Evolutionary conservation across 192 early-diverging fungal genomes (phyloP), one percentile per base, ranked within the genome.

Genomic region (Funneliformis mosseae): DNA sequence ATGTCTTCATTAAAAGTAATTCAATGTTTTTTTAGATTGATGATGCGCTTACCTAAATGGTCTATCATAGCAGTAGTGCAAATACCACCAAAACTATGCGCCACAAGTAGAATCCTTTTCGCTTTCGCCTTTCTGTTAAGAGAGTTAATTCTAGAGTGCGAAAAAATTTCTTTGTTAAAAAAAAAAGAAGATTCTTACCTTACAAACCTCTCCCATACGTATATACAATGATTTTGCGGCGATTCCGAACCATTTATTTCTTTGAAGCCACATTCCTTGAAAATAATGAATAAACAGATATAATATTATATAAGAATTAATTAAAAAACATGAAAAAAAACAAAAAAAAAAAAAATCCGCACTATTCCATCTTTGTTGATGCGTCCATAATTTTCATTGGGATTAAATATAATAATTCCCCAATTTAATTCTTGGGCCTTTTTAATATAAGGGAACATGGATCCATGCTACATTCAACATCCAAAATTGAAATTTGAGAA

Each of bases 201-300:
- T 63, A 83, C 63, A 50, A 83, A 83, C 11, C 76, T 60, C 27
- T 83, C 43, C 83, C 83, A 83, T 5, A 83, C 79, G 45, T 83
- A 83, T n/a, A 76, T 28, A 60, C 70, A 64, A 38, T 83, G 83
- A 14, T 63, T n/a, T 60, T 64, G 68, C 25, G 80, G 69, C 12
- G 83, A 61, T 76, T 81, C 83, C 33, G 64, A 76, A 3, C 74
- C 69, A 62, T 5, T 0, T 69, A 62, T 46, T 14, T 1, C 12
- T 28, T 1, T 3, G 33, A 27, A 46, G 1, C 27, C 4, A 33
- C 8, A 21, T 0, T 21, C 77, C 39, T 63, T 64, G 48, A 45
- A n/a, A n/a, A 64, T 42, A 62, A 41, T 33, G 2, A 48, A 21
- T 50, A 27, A 50, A 64, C 41, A 50, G 0, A 10, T 33, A 46